Base-by-base conservation (phyloP, 805 yeast genomes). In the Candida tibetensis region DNA sequence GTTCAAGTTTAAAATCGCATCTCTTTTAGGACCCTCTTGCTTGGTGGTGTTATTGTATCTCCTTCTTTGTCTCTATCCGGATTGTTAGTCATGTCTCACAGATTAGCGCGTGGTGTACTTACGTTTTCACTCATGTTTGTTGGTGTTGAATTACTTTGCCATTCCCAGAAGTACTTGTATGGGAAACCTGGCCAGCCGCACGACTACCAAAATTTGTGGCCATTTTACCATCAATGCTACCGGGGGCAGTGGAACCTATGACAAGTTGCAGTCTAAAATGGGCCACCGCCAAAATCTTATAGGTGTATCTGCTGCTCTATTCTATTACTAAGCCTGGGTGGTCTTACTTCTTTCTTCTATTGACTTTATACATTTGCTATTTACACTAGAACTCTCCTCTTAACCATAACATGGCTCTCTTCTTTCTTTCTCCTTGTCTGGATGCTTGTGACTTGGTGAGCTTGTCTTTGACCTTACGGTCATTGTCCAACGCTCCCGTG, bases 11-110 rank as follows among this genome's bases (percentile, higher is more conserved):
- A 88, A 69, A 42, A 90, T 86, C 16, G 96, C 95, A 46, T 90
- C 96, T 62, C 88, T 84, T 68, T 85, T 85, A 26, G 97, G 98
- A 10, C 88, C 80, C 49, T 82, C 88, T 34, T 55, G 69, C 38
- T 62, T 63, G 23, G 51, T 45, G 28, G 41, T 37, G 29, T 45
- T 53, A 37, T 50, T 49, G 36, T 49, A 42, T 45, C 52, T 57
- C 40, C 53, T 53, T 41, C 51, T 51, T 34, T 34, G 42, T 39
- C 33, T 37, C 41, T 37, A 18, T 4, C n/a, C n/a, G n/a, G n/a
- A n/a, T 4, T 22, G 39, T 34, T 34, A 34, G 37, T 34, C n/a
- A n/a, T n/a, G n/a, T n/a, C n/a, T n/a, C n/a, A n/a, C n/a, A n/a
- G n/a, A n/a, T n/a, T n/a, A n/a, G n/a, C n/a, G n/a, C n/a, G n/a